Base-by-base conservation (phyloP, 352 stramenopile species). In the Globisporangium splendens region DNA sequence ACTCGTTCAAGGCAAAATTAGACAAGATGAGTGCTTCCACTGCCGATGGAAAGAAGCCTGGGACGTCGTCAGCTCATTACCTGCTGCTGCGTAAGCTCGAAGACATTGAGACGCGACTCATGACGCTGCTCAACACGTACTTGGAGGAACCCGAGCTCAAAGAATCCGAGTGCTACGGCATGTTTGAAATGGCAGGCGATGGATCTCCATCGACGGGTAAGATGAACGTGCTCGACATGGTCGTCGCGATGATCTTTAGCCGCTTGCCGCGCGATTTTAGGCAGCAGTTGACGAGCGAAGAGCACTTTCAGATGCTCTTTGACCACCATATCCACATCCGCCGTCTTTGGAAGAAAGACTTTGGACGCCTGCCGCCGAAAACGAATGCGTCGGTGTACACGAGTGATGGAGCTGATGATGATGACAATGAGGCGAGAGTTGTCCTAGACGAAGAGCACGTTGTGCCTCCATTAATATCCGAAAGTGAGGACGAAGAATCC, bases 151-250 rank as follows among this genome's bases (percentile, higher is more conserved):
- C 79, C 0, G 79, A 83, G 47, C 66, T 91, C 18, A 61, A 74
- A 20, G 71, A 78, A 52, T 60, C 65, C 57, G 76, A 83, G 54
- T 77, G 73, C 54, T 72, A 69, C 41, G 68, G 72, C 12, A 73
- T 77, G 15, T 81, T 82, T 68, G 54, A 62, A 22, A 54, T 48
- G 5, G 57, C 58, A 1, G 59, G 59, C 31, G 51, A 69, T 56
- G 51, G 53, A 41, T 67, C 68, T 0, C 61, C 70, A 14, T 64
- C 61, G 42, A 62, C 65, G 12, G 62, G 62, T 8, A 35, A 35
- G n/a, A 86, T 88, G 78, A 93, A 91, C 59, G 82, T 95, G 44
- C 62, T 95, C 43, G 86, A 95, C 55, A 95, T 93, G 83, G 75
- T 95, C 35, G 70, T 95, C 8, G 84, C 82, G 15, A 95, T 95